Conservation (phyloP, 106 monocot species). For the Phalaenopsis equestris region DNA sequence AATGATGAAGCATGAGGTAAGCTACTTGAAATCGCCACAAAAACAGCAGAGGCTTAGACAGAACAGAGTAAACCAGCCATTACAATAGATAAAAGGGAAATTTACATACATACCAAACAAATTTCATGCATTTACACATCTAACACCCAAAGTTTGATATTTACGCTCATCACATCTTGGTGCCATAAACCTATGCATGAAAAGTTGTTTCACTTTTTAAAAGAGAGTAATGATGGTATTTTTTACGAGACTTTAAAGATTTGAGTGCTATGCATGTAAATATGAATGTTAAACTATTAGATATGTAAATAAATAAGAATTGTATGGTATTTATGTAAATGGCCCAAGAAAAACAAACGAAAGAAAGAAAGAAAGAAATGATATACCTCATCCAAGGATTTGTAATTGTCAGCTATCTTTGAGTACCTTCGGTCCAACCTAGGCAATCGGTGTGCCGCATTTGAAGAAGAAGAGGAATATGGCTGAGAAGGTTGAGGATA, state of each 20-base stretch:
- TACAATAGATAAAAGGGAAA: background rate
- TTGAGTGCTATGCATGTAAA: no score
- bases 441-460: slow-evolving; percentile 4
- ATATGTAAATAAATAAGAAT: no score
- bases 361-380: background rate
- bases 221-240: no score
- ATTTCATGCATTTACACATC: no score
- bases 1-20: background rate
- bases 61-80: background rate
- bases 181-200: no score
- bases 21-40: background rate
- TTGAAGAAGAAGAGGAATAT: background rate
- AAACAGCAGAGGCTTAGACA: background rate
- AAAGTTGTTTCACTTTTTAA: no score
- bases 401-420: slow-evolving; percentile 71
- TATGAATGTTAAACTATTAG: no score
- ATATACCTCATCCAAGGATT: slow-evolving; percentile 64
- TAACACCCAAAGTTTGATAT: no score
- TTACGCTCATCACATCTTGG: no score
- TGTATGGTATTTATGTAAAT: no score
- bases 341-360: background rate
- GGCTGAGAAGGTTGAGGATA: slow-evolving; percentile 11
- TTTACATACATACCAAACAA: background rate
- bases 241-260: no score
- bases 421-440: slow-evolving; percentile 62